These are phyloP conservation scores for Rhynchosporium graminicola DNA, from an alignment of 2,329 filamentous ascomycete species.

Conservation along the genomic window DNA sequence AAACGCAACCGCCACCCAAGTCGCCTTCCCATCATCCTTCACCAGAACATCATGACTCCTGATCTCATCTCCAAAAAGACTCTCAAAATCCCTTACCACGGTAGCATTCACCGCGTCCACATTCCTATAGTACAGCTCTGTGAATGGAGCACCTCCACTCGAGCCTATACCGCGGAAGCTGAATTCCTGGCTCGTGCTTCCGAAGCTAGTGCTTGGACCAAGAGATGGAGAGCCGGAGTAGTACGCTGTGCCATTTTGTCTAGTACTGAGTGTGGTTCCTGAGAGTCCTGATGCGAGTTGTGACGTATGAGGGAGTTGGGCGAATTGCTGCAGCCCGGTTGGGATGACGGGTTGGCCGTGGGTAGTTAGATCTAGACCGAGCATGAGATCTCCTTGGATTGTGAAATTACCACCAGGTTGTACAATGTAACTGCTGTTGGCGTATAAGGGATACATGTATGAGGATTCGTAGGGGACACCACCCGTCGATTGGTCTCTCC, in stretches of 20 bases:
- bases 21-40: constrained; percentile 11
- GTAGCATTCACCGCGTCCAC: constrained; percentile 57
- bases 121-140: constrained; percentile 53
- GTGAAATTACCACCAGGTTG: constrained; percentile 49
- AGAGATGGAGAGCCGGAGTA: constrained; percentile 52
- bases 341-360: constrained; percentile 55
- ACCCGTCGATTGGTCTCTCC: constrained; percentile 45
- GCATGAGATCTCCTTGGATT: constrained; percentile 51
- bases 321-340: constrained; percentile 60
- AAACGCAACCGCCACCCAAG: constrained; percentile 25
- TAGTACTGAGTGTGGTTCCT: constrained; percentile 50
- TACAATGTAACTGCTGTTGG: constrained; percentile 52
- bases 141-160: constrained; percentile 17
- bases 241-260: constrained; percentile 57
- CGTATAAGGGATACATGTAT: constrained; percentile 63
- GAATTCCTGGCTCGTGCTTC: constrained; percentile 58
- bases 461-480: constrained; percentile 38
- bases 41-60: constrained; percentile 21
- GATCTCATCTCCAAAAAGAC: constrained; percentile 37
- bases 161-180: constrained; percentile 49
- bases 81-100: constrained; percentile 51
- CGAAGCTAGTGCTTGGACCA: constrained; percentile 52
- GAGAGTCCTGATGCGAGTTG: constrained; percentile 36
- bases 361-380: constrained; percentile 50
- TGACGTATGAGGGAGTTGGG: constrained; percentile 34